These are phyloP conservation scores for Nannochloropsis salina DNA, from an alignment of 108 stramenopile species.

Conservation along the genomic window DNA sequence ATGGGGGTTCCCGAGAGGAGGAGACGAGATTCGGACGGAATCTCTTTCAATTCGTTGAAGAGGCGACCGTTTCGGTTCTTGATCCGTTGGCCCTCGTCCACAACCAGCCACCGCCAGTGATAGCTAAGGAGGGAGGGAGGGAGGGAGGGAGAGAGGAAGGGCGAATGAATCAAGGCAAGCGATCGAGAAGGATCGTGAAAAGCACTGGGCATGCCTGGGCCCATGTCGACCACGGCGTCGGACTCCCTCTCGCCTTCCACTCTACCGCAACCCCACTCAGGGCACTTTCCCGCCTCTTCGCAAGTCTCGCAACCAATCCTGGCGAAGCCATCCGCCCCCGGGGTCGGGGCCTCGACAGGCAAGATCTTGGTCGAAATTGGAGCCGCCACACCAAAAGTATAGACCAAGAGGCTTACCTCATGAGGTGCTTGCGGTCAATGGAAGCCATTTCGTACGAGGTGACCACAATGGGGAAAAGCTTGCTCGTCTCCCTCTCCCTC, in stretches of 20 bases:
- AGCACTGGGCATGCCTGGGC: neutral
- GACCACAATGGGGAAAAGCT: conserved; percentile 76
- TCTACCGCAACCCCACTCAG: no score
- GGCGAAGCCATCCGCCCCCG: no score
- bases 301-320: no score
- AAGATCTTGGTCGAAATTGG: neutral
- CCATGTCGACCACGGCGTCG: no score
- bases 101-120: conserved; percentile 63
- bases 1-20: conserved; percentile 98
- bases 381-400: no score
- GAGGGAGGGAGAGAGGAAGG: neutral
- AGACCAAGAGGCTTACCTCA: neutral
- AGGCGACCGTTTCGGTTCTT: conserved; percentile 90
- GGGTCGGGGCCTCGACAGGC: neutral
- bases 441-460: conserved; percentile 92
- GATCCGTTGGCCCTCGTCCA: conserved; percentile 97
- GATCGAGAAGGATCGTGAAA: conserved; percentile 40
- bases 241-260: no score
- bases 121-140: neutral
- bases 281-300: no score
- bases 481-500: conserved; percentile 18
- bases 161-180: neutral
- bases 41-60: conserved; percentile 75
- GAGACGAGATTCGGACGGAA: conserved; percentile 73
- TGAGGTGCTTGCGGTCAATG: conserved; percentile 66